These are phyloP conservation scores for Ammopiptanthus mongolicus DNA, from an alignment of 306 rosid genomes.

Conservation along the genomic window DNA sequence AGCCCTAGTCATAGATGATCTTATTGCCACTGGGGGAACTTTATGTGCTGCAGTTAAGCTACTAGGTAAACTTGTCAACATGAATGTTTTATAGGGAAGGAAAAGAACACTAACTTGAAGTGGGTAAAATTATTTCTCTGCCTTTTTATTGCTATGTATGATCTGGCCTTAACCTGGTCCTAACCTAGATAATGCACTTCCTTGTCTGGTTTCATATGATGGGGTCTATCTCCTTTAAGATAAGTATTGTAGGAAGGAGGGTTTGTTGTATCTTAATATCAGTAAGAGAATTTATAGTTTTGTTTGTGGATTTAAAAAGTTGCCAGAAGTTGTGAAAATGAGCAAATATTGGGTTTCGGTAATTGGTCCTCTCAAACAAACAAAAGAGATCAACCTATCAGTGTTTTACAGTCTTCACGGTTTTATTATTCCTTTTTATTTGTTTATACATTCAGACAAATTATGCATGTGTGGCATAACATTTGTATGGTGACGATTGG, in stretches of 20 bases:
- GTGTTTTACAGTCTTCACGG: background rate
- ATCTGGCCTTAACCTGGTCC: background rate
- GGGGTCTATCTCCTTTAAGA: background rate
- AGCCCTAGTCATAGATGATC: conserved; percentile 89
- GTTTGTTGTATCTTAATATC: background rate
- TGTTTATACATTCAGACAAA: background rate
- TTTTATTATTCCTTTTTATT: background rate
- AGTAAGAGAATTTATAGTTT: background rate
- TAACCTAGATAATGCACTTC: background rate
- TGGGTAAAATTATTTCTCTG: background rate
- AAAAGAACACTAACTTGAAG: background rate
- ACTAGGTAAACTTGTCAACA: conserved; percentile 55
- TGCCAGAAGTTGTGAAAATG: conserved; percentile 1
- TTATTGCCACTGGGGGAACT: conserved; percentile 98
- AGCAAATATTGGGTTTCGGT: background rate
- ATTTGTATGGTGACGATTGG: background rate
- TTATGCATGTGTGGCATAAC: background rate
- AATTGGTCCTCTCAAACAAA: background rate
- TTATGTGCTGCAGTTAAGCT: conserved; percentile 83
- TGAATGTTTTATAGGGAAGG: background rate
- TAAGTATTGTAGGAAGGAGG: background rate
- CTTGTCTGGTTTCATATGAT: conserved; percentile 14
- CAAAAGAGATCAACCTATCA: background rate
- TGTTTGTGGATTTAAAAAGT: background rate
- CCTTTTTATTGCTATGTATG: background rate